phyloP scores from a whole-genome alignment of 2,329 filamentous ascomycete species.

The Ophiostoma sp. region DNA sequence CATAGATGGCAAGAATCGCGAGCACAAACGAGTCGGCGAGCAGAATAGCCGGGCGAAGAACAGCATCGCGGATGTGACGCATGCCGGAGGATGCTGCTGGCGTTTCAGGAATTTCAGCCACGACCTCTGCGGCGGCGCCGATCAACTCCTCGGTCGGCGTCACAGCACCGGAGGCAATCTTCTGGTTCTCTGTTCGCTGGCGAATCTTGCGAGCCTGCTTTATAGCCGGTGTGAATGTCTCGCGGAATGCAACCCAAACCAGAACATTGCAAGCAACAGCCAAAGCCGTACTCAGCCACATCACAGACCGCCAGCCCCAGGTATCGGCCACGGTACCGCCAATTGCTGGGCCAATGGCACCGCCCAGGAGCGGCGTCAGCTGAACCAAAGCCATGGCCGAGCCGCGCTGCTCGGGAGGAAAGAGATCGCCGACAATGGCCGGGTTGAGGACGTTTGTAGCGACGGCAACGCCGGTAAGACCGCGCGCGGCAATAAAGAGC shows the following conservation, averaged over 20 bases:
- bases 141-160: constrained; percentile 25
- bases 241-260: constrained; percentile 32
- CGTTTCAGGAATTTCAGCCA: constrained; percentile 20
- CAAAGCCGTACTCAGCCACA: constrained; percentile 32
- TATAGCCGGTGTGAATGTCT: constrained; percentile 38
- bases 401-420: constrained; percentile 50
- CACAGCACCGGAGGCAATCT: not conserved
- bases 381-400: constrained; percentile 41
- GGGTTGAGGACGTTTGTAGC: constrained; percentile 59
- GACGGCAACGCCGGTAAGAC: constrained; percentile 60
- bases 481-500: constrained; percentile 59
- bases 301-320: constrained; percentile 36
- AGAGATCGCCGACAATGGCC: constrained; percentile 61
- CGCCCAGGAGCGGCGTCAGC: constrained; percentile 33
- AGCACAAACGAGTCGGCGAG: constrained; percentile 43
- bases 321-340: constrained; percentile 34
- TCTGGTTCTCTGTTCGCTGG: not conserved
- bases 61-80: constrained; percentile 45
- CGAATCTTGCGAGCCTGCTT: not conserved
- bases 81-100: constrained; percentile 40
- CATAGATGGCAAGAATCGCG: constrained; percentile 42
- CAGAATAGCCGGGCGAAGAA: constrained; percentile 46
- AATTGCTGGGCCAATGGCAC: constrained; percentile 33
- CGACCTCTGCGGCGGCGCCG: not conserved
- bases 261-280: constrained; percentile 28